A percentile compares a stretch with the other conserved stretches of the same genome.
Conservation (phyloP, 352 stramenopile species). For the Phytophthora quininea region DNA sequence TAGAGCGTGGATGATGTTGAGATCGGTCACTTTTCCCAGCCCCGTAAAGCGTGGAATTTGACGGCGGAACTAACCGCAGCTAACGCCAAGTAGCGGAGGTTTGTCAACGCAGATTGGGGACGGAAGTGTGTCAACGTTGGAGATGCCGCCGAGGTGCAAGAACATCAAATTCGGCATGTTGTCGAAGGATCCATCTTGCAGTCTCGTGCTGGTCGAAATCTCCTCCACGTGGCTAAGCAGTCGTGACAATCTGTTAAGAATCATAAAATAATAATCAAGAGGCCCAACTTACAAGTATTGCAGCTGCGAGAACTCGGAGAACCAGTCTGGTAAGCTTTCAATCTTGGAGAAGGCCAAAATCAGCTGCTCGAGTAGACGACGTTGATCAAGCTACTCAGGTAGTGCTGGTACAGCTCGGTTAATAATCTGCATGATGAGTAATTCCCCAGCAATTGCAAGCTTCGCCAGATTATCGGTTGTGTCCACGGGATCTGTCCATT, state of each 20-base stretch:
- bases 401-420: conserved; percentile 45
- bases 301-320: conserved; percentile 36
- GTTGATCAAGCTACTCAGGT: conserved; percentile 36
- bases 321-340: conserved; percentile 26
- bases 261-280: conserved; percentile 12
- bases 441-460: conserved; percentile 38
- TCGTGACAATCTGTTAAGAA: too few species aligned
- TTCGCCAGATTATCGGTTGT: conserved; percentile 30
- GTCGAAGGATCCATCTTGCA: conserved; percentile 28
- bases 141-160: conserved; percentile 35
- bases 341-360: conserved; percentile 51
- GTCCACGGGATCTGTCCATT: conserved; percentile 49
- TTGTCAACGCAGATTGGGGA: conserved; percentile 35
- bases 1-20: too few species aligned
- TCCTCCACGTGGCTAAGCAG: neutral
- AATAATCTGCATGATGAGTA: conserved; percentile 54
- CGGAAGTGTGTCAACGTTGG: conserved; percentile 24
- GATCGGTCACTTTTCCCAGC: too few species aligned
- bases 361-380: conserved; percentile 36
- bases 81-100: conserved; percentile 42
- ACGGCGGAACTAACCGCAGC: conserved; percentile 19
- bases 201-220: conserved; percentile 32
- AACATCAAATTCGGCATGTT: conserved; percentile 46
- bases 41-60: conserved; percentile 38
- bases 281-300: conserved; percentile 46